Base-by-base conservation (phyloP, 1,139 yeast genomes). In the Geotrichum histeridarum region DNA sequence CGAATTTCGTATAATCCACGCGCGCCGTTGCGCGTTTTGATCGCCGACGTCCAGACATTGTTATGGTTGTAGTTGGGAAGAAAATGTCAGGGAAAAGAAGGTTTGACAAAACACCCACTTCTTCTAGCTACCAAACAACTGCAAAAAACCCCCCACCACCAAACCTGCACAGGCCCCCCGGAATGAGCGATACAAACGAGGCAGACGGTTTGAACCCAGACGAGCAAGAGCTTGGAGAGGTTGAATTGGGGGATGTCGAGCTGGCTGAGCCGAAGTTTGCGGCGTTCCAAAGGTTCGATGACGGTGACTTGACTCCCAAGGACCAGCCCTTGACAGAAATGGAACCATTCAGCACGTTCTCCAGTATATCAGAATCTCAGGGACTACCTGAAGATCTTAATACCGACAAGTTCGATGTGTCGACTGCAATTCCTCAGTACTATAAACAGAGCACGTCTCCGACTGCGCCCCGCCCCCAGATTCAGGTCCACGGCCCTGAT, bases 1-100 rank as follows among this genome's bases (percentile, higher is more conserved):
- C 60, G 35, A 61, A 47, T 35, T 57, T 53, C n/a, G 65, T 57
- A 43, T 65, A 65, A 48, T 64, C 62, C 18, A 64, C 56, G 27
- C 51, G 48, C 37, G 54, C 49, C 32, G 45, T 52, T n/a, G 60
- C 51, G 31, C 65, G 38, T 1, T 59, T 58, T 18, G 66, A 54
- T 33, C 65, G 51, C 48, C 46, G 37, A 5, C 27, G 27, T 33
- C 39, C 45, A 17, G 50, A 38, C 54, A 50, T 50, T 31, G 15
- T 48, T 45, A 15, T 41, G 22, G 33, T 44, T 31, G 51, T 32
- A n/a, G 41, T 31, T 27, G 49, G 32, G 41, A 48, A 37, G 31
- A 42, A 39, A 17, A 31, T 14, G 1, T 32, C 12, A 37, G 18
- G 27, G n/a, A n/a, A 41, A 48, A 48, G 32, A 41, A 37, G 27